Base-by-base conservation (phyloP, 192 early-diverging fungal genomes). In the Backusella tuberculispora region DNA sequence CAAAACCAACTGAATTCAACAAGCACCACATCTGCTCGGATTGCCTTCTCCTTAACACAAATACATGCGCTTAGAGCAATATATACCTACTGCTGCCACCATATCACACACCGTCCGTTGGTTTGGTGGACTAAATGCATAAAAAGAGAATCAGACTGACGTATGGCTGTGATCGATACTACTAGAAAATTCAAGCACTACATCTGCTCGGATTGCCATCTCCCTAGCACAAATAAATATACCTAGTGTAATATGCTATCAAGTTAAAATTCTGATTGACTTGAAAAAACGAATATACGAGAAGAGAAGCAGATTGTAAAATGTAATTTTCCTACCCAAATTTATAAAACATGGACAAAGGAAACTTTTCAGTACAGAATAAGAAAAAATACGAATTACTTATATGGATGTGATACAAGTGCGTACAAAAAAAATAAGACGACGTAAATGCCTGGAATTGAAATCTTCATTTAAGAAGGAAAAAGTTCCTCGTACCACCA, bases 41-140 rank as follows among this genome's bases (percentile, higher is more conserved):
- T 65, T 65, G 63, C 63, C 63, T 65, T 65, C 63, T 65, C 34
- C 63, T 17, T 65, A 65, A 65, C 63, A 65, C 63, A 65, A 65
- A 41, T 65, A 38, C 63, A n/a, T n/a, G n/a, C n/a, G n/a, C n/a
- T n/a, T n/a, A n/a, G n/a, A n/a, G n/a, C n/a, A n/a, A n/a, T n/a
- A n/a, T n/a, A n/a, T n/a, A n/a, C n/a, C n/a, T n/a, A n/a, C n/a
- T n/a, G n/a, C n/a, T n/a, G n/a, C n/a, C n/a, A n/a, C n/a, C n/a
- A n/a, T n/a, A n/a, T n/a, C n/a, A n/a, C n/a, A 53, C 50, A 53
- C 13, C 50, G 50, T 53, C 50, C 50, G 13, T 53, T 53, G 50
- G 50, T 10, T 53, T 53, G 50, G 50, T 3, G 50, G 50, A 53
- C 50, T 53, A 53, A 53, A 21, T 53, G 50, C 21, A 53, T 53